Evolutionary conservation across 768 basidiomycete genomes (phyloP).

Genomic region (Chalciporus pseudorubinellus): DNA sequence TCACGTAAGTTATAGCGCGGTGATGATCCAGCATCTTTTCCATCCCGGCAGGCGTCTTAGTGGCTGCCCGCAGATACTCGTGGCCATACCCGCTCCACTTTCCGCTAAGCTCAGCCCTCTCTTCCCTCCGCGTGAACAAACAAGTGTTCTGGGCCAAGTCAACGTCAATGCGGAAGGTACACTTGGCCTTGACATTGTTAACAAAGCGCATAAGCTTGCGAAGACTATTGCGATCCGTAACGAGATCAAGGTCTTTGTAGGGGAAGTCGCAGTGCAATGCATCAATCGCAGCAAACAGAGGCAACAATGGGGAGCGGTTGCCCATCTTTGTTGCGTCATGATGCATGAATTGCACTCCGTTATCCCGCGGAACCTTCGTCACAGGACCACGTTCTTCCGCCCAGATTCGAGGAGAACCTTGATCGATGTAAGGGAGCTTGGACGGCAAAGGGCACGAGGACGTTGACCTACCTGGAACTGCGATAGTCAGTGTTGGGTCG

Average conservation of each 20-base stretch:
- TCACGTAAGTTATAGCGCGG: slow-evolving; percentile 53
- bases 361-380: slow-evolving; percentile 53
- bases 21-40: slow-evolving; percentile 55
- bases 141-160: slow-evolving; percentile 64
- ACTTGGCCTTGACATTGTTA: slow-evolving; percentile 19
- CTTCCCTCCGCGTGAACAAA: slow-evolving; percentile 59
- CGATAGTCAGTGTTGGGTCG: slow-evolving; percentile 42
- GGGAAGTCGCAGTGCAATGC: slow-evolving; percentile 27
- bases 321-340: slow-evolving; percentile 53
- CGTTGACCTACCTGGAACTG: slow-evolving; percentile 41
- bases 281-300: slow-evolving; percentile 61
- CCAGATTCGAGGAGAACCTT: slow-evolving; percentile 56
- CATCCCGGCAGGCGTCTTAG: slow-evolving; percentile 45
- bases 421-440: no score
- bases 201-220: slow-evolving; percentile 62
- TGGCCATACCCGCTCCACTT: slow-evolving; percentile 48
- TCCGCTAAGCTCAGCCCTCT: slow-evolving; percentile 12
- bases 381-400: slow-evolving; percentile 45
- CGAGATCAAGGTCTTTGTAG: slow-evolving; percentile 38
- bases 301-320: slow-evolving; percentile 41
- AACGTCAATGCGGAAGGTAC: slow-evolving; percentile 64
- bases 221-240: slow-evolving; percentile 66
- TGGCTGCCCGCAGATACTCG: slow-evolving; percentile 60
- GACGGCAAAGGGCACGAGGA: no score
- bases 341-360: slow-evolving; percentile 50